phyloP scores from a whole-genome alignment of 805 yeast genomes.

The Clavispora vitiphila region DNA sequence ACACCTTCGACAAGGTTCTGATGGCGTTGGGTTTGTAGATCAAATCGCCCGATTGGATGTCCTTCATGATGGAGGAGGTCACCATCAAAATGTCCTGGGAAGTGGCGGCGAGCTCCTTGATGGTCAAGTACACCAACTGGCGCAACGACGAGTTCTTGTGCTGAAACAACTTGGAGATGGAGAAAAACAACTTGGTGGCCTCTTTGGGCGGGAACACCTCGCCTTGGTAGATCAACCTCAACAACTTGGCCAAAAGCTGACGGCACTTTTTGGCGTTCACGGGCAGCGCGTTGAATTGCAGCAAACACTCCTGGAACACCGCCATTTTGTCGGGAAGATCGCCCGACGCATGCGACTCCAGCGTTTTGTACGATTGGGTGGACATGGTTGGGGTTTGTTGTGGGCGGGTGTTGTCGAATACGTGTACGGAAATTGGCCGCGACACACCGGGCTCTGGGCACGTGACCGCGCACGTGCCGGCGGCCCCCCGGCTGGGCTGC shows the following conservation, averaged over 20 bases:
- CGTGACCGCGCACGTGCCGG: not conserved
- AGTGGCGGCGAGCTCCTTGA: conserved; percentile 79
- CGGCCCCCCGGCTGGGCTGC: not conserved
- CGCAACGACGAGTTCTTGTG: conserved; percentile 83
- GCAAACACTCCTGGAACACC: conserved; percentile 90
- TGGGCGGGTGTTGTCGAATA: conserved; percentile 12
- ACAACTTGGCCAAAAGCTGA: conserved; percentile 69
- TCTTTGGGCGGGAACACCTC: conserved; percentile 84
- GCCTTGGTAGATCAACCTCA: conserved; percentile 79
- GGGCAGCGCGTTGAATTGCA: conserved; percentile 88
- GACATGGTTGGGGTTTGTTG: conserved; percentile 50
- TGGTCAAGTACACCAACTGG: conserved; percentile 89
- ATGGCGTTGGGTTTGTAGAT: conserved; percentile 92
- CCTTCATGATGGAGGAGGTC: conserved; percentile 96
- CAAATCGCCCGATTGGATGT: conserved; percentile 83
- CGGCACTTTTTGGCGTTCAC: conserved; percentile 87
- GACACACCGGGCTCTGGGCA: not conserved
- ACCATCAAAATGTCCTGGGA: conserved; percentile 96
- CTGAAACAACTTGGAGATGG: conserved; percentile 91
- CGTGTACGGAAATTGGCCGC: conserved; percentile 12
- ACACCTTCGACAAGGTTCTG: conserved; percentile 82
- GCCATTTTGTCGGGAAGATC: conserved; percentile 92
- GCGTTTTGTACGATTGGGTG: conserved; percentile 74
- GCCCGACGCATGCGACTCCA: conserved; percentile 59
- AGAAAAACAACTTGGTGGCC: conserved; percentile 88